Base-by-base conservation (phyloP, 495 filamentous ascomycete genomes). In the Mycothermus thermophilus region DNA sequence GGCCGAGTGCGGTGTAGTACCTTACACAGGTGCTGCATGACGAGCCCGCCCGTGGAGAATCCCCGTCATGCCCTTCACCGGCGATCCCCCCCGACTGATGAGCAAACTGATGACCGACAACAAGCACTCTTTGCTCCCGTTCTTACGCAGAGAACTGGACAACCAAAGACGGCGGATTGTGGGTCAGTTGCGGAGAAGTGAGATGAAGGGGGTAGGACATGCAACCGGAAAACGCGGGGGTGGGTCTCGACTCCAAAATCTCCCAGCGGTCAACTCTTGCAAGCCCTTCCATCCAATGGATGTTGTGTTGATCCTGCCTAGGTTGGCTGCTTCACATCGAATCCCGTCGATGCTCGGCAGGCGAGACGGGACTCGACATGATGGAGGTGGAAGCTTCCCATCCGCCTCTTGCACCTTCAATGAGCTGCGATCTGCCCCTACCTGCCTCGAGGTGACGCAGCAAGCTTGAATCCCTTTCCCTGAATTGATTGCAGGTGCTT, bases 191-290 rank as follows among this genome's bases (percentile, higher is more conserved):
- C 24, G 35, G 27, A 38, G 26, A 19, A 27, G 14, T 26, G 15
- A 40, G 37, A 41, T 41, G 25, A 37, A 42, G 33, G 37, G 40
- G 24, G 23, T 22, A 31, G 17, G 34, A 30, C 23, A 21, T 34
- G 41, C 19, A 31, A 38, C 31, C 13, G 20, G 38, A 33, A 36
- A 45, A 42, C 35, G 47, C 37, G 43, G 47, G 42, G 47, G 40
- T 42, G 43, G 43, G 35, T n/a, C n/a, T n/a, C n/a, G 41, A 30
- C 25, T 29, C 28, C 26, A 30, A 27, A n/a, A n/a, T n/a, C n/a
- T 29, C 14, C 35, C 30, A 35, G 36, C 38, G 30, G 42, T 45
- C 34, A 23, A 46, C 21, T 15, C 33, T 24, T 27, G 23, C 13
- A 4, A 24, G 6, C 22, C 22, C 22, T 11, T 11, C 22, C 22